Base-by-base conservation (phyloP, 2,329 filamentous ascomycete species). In the Onygenales sp. region DNA sequence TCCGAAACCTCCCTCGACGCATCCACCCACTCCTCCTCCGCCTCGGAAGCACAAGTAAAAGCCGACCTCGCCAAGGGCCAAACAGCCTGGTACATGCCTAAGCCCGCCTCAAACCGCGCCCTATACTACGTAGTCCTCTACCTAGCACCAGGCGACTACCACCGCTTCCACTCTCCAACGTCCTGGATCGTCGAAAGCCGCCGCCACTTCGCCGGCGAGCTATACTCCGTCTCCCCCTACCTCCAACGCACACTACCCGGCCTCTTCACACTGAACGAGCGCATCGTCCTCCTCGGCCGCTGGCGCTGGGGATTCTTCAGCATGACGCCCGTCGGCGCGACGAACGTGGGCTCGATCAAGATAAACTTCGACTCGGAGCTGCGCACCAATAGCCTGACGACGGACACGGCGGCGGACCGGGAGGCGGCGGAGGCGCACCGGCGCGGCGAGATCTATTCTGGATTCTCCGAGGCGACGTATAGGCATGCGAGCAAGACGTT, bases 231-330 rank as follows among this genome's bases (percentile, higher is more conserved):
- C 4, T 95, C 89, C 0, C 93, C 93, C 0, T 98, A 96, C 70
- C 80, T 98, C 10, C 91, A 96, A 68, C 86, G 88, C 59, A 95
- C 88, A 0, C 78, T 98, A 0, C 93, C 93, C 0, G 92, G 92
- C 2, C 82, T 98, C 1, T 98, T 98, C 74, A 96, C 92, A 0
- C 78, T 98, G 17, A 98, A 98, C 70, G 93, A 98, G 73, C 85
- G 93, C 52, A 89, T 98, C 27, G 93, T 95, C 1, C 81, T 98
- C 0, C 79, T 98, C 1, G 93, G 93, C 14, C 82, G 90, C 54
- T 98, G 93, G 93, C 86, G 91, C 53, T 94, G 89, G 81, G 93
- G 93, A 14, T 97, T 98, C 80, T 98, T 98, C 77, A 87, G 85
- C 60, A 96, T 90, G 73, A 92, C 89, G 0, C 91, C 94, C 11